A percentile compares a stretch with the other conserved stretches of the same genome.
Evolutionary conservation across 306 rosid species (phyloP).

Genomic region (Corylus avellana): DNA sequence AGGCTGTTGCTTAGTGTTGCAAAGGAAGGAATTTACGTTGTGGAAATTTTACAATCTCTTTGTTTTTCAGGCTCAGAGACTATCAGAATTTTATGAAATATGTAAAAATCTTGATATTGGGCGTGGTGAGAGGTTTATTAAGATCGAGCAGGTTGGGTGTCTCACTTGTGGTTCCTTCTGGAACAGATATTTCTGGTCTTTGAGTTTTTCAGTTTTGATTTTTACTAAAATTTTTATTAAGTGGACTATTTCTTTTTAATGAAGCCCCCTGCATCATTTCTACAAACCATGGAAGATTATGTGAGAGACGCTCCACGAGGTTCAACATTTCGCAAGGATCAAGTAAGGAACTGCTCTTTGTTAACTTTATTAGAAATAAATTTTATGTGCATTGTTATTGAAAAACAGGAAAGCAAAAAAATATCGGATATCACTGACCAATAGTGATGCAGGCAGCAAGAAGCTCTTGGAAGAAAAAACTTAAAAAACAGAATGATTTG

Average conservation of each 20-base stretch:
- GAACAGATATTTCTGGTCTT: conserved; percentile 4
- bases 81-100: conserved; percentile 91
- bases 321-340: conserved; percentile 72
- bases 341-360: conserved; percentile 44
- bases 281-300: conserved; percentile 99
- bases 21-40: background rate
- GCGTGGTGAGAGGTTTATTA: conserved; percentile 84
- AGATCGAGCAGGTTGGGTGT: conserved; percentile 87
- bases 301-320: conserved; percentile 85
- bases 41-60: conserved; percentile 19
- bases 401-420: background rate
- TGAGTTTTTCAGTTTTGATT: background rate
- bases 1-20: background rate
- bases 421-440: conserved; percentile 6
- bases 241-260: conserved; percentile 30
- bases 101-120: conserved; percentile 89
- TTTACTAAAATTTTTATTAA: conserved; percentile 19
- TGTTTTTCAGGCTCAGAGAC: conserved; percentile 78
- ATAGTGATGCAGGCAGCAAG: background rate
- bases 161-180: conserved; percentile 25
- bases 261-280: conserved; percentile 93
- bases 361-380: background rate
- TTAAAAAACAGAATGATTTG: background rate
- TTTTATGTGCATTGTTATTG: background rate
- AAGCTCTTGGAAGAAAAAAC: background rate